Evolutionary conservation across 805 yeast species (phyloP).

Genomic region (Ogataea populi-albae): DNA sequence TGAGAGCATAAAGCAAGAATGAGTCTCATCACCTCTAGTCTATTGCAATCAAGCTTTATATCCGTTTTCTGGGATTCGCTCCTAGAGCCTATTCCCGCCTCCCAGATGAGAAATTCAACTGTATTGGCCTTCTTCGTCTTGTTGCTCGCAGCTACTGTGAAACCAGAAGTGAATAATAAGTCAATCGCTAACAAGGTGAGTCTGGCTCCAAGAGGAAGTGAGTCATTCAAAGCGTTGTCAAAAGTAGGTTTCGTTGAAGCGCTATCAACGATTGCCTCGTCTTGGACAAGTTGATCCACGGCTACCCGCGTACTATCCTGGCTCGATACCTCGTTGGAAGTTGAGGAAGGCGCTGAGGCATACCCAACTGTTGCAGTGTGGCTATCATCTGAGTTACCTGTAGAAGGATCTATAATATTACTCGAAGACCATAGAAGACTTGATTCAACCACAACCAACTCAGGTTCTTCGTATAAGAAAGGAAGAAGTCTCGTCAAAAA

Average conservation of each 20-base stretch:
- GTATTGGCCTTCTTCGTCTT: constrained; percentile 22
- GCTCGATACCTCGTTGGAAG: constrained; percentile 19
- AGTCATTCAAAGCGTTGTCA: constrained; percentile 10
- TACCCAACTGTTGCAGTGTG: constrained; percentile 25
- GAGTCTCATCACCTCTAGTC: constrained; percentile 65
- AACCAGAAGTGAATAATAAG: constrained; percentile 55
- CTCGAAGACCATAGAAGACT: constrained; percentile 44
- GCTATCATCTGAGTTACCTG: constrained; percentile 12
- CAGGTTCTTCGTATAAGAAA: constrained; percentile 54
- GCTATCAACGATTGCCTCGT: constrained; percentile 13
- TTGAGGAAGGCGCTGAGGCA: constrained; percentile 19
- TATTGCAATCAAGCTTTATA: constrained; percentile 53
- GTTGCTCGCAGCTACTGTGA: constrained; percentile 41
- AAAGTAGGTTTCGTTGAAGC: constrained; percentile 16
- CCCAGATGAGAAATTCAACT: constrained; percentile 59
- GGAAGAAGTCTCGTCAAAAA: constrained; percentile 66
- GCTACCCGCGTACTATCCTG: constrained; percentile 18
- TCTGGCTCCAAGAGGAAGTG: constrained; percentile 36
- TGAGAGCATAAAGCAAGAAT: constrained; percentile 60
- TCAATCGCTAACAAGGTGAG: constrained; percentile 39
- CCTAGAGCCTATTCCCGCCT: constrained; percentile 66
- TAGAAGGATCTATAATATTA: constrained; percentile 13
- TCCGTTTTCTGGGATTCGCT: constrained; percentile 29
- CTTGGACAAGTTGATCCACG: constrained; percentile 13
- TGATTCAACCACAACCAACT: constrained; percentile 33